phyloP scores from a whole-genome alignment of 306 rosid genomes.

The Delonix regia region DNA sequence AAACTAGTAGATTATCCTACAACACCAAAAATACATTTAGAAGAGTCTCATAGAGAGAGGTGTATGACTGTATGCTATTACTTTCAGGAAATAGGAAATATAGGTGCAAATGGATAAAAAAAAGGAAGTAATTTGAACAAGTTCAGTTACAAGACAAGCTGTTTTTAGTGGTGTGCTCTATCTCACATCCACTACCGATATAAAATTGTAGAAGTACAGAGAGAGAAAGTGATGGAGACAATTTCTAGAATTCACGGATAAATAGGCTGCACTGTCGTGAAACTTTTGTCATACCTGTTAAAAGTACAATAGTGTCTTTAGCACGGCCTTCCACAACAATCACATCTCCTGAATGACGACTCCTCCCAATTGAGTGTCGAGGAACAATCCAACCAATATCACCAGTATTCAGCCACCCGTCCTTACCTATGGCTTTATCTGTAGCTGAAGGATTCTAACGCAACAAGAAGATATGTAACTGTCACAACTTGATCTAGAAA shows the following conservation, averaged over 20 bases:
- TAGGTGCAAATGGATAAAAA: not conserved
- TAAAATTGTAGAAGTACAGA: constrained; percentile 5
- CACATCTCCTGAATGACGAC: constrained; percentile 71
- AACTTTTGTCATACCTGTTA: constrained; percentile 61
- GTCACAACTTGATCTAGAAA: constrained; percentile 26
- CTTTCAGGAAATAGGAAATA: not conserved
- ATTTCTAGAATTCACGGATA: constrained; percentile 29
- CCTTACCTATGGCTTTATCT: constrained; percentile 64
- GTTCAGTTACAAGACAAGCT: not conserved
- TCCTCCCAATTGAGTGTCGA: constrained; percentile 70
- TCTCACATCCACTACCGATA: not conserved
- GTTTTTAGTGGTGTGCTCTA: not conserved
- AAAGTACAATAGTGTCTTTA: constrained; percentile 95
- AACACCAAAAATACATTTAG: not conserved
- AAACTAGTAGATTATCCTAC: not conserved
- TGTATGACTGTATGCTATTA: not conserved
- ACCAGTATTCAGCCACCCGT: constrained; percentile 90
- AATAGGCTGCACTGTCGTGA: not conserved
- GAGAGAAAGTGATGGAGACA: not conserved
- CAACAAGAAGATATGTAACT: constrained; percentile 42
- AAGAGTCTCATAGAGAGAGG: not conserved
- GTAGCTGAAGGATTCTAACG: constrained; percentile 79
- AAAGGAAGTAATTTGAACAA: not conserved
- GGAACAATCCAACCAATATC: constrained; percentile 95
- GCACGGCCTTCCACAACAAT: constrained; percentile 92